Base-by-base conservation (phyloP, 257 asterid genomes). In the Verbena officinalis region DNA sequence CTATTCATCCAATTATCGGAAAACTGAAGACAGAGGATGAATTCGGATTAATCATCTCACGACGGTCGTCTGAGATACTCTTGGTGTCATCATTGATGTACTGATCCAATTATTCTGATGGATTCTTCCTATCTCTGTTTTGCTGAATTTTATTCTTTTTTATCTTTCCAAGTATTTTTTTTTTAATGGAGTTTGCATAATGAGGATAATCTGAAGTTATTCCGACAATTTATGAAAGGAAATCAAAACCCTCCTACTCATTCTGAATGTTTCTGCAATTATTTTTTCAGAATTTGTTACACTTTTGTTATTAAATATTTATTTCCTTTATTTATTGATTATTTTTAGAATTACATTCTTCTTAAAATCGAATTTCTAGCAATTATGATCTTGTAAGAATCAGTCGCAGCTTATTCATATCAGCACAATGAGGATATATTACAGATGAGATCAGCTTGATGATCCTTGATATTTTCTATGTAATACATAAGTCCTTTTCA, bases 31-130 rank as follows among this genome's bases (percentile, higher is more conserved):
- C 84, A 66, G 3, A 61, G 62, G 95, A 89, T 84, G 96, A 89
- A 43, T 75, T 39, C 63, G 81, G 89, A 85, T 73, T 75, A 27
- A 70, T 70, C 27, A 82, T 86, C 95, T 89, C 95, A 86, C 94
- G 91, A 89, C 90, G 95, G 91, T 87, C 90, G 78, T 90, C 91
- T 87, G 95, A 83, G 82, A 59, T 70, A 30, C 74, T 69, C 53
- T 53, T 3, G 4, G 86, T 78, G 87, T 70, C 82, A 40, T 44
- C 46, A 21, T 42, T 84, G 95, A 86, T 86, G 84, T 39, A 52
- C 42, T 31, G n/a, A 71, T 86, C 91, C 91, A 48, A 21, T 52
- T 27, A 16, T 73, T 86, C 89, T 85, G 94, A 87, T 81, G 88
- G 77, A 39, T 53, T 63, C 54, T 9, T 27, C 0, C 7, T 11